Conservation (phyloP, 2,329 filamentous ascomycete species). For the Aspergillus ruber region DNA sequence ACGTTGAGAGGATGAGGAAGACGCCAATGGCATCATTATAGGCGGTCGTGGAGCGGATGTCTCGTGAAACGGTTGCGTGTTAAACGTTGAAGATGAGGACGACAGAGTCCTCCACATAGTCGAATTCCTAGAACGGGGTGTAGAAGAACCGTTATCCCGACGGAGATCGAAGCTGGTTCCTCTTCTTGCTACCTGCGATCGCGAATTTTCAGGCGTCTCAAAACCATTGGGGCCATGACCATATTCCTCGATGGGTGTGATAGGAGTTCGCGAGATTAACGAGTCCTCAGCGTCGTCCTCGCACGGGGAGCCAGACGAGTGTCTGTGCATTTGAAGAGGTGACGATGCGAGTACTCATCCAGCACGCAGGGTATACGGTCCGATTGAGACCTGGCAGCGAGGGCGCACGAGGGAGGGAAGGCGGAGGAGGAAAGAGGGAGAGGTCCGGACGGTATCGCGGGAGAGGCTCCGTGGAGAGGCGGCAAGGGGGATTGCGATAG, state of each 20-base stretch:
- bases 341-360: constrained; percentile 30
- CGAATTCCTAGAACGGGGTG: constrained; percentile 33
- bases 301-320: constrained; percentile 38
- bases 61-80: background rate
- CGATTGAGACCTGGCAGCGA: constrained; percentile 1
- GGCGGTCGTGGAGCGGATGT: constrained; percentile 17
- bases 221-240: constrained; percentile 25
- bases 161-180: constrained; percentile 30
- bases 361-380: constrained; percentile 19
- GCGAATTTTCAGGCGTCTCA: constrained; percentile 25
- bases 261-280: constrained; percentile 19
- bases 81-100: constrained; percentile 10
- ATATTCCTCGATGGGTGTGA: constrained; percentile 21
- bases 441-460: background rate
- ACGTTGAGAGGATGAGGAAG: constrained; percentile 14
- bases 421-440: background rate
- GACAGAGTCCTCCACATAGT: constrained; percentile 32
- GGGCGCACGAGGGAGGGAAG: background rate
- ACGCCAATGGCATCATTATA: constrained; percentile 27
- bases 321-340: constrained; percentile 40
- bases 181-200: constrained; percentile 30
- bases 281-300: constrained; percentile 37
- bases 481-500: too few species aligned
- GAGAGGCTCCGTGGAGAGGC: background rate
- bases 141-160: constrained; percentile 28